Base-by-base conservation (phyloP, 1,284 basidiomycete genomes). In the Cryptococcus floricola region DNA sequence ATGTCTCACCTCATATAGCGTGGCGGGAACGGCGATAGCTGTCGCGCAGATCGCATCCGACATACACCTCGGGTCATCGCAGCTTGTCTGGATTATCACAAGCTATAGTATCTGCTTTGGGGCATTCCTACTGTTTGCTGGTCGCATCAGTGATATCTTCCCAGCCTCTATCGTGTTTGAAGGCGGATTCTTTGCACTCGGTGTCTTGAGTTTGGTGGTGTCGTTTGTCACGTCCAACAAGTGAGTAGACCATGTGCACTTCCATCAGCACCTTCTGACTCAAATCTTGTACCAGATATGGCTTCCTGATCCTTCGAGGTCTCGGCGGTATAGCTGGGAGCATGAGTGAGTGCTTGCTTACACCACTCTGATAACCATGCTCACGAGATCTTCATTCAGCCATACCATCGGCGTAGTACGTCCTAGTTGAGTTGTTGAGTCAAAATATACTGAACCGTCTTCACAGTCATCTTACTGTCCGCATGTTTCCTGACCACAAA, bases 161-260 rank as follows among this genome's bases (percentile, higher is more conserved):
- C 72, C 69, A 0, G 70, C 71, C 34, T 60, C 65, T 39, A 54
- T 70, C 45, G 59, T 75, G 45, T 75, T 74, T 53, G 64, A 67
- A 48, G 59, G 34, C 25, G 74, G 74, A 10, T 73, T 75, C 56
- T 38, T 64, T 43, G 54, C 48, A 7, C 52, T 74, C 7, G 72
- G 70, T 44, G 54, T 71, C 45, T 52, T 74, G 18, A 64, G 65
- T 42, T 59, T 76, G 53, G 64, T 70, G 43, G 67, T 60, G 5
- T 68, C 66, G 7, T 74, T 73, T 57, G 69, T 70, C 57, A 71
- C 67, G n/a, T 52, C 58, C 13, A 74, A 67, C 68, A 74, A 76
- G 57, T 59, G 50, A 55, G 57, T 41, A 23, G 23, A 23, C 23
- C 23, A 23, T 23, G 23, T 23, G 23, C 23, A 3, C 23, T 23